Conservation (phyloP, 305 asterid genomes). For the Fraxinus dipetala region DNA sequence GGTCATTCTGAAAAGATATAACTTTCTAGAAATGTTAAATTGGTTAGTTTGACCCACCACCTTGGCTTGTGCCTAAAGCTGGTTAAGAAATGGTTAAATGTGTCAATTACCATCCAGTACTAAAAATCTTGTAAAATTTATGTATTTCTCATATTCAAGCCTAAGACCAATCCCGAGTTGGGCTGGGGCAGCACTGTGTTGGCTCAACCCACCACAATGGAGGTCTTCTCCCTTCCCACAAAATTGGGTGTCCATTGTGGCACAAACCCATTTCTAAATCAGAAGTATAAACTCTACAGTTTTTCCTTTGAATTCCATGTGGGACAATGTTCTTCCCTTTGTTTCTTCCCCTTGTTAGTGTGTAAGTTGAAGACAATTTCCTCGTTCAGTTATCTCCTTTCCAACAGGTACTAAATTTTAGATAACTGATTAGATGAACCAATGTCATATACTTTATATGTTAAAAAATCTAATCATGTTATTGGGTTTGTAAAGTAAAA, state of each 20-base stretch:
- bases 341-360: neutral
- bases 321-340: neutral
- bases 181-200: neutral
- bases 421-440: neutral
- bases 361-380: neutral
- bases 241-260: neutral
- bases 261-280: neutral
- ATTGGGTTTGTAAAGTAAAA: neutral
- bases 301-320: neutral
- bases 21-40: neutral
- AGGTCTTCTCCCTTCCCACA: neutral
- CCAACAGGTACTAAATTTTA: neutral
- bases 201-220: neutral
- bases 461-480: neutral
- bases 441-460: neutral
- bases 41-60: neutral
- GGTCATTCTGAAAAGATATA: neutral
- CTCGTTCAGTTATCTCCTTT: neutral
- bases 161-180: neutral
- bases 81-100: neutral
- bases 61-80: neutral
- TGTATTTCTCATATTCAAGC: neutral
- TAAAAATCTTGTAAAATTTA: neutral
- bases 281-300: neutral
- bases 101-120: neutral